A percentile compares a stretch with the other conserved stretches of the same genome.
Conservation (phyloP, 208 protist species). For the Acanthamoeba castellanii region DNA sequence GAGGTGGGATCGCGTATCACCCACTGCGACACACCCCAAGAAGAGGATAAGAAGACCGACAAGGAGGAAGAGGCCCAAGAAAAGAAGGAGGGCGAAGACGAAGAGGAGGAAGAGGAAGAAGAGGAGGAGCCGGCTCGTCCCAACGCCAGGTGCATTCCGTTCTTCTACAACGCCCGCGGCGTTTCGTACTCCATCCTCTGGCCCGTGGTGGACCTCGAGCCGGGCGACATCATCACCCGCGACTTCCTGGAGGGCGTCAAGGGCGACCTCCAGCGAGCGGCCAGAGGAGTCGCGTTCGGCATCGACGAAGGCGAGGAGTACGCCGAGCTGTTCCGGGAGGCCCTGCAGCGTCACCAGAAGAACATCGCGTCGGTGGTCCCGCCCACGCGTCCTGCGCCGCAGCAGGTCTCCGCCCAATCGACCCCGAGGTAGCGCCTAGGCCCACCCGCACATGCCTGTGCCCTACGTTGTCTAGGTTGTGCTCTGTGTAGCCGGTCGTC, state of each 20-base stretch:
- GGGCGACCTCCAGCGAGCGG: not conserved
- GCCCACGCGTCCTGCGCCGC: constrained; percentile 6
- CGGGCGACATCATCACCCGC: constrained; percentile 52
- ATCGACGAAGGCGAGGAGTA: constrained; percentile 55
- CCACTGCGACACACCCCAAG: constrained; percentile 46
- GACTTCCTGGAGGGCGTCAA: constrained; percentile 52
- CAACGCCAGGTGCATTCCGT: constrained; percentile 63
- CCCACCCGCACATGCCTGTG: not conserved
- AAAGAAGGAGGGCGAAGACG: not conserved
- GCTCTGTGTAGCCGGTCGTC: not conserved
- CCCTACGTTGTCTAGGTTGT: not conserved
- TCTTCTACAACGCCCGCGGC: constrained; percentile 64
- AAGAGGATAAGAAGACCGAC: not conserved
- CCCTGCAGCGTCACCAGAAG: not conserved
- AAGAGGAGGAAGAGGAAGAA: not conserved
- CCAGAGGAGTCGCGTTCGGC: constrained; percentile 41
- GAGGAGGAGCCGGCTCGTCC: not conserved
- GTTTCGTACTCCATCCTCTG: constrained; percentile 56
- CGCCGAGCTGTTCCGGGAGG: constrained; percentile 30
- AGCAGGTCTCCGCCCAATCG: not conserved
- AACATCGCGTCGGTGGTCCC: constrained; percentile 25
- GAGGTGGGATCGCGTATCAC: constrained; percentile 58
- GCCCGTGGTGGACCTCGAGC: constrained; percentile 8
- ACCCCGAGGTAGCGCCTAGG: not conserved
- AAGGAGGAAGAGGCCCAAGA: not conserved